These are phyloP conservation scores for Arabidopsis hybrid DNA, from an alignment of 441 rosid genomes.

Conservation along the genomic window DNA sequence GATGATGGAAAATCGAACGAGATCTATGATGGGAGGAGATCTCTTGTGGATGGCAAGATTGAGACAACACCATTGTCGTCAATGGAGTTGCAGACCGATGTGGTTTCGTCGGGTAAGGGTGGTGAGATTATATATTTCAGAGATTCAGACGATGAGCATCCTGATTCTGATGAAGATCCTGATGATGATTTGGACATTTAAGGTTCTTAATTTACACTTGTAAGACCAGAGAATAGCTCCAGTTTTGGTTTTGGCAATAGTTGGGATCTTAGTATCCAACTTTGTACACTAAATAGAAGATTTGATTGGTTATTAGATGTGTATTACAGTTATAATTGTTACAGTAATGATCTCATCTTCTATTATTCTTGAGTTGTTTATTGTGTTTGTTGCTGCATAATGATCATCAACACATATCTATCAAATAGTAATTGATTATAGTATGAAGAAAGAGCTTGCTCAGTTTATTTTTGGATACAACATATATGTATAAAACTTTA, in stretches of 20 bases:
- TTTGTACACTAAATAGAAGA: constrained; percentile 27
- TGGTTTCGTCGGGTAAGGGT: constrained; percentile 51
- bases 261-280: constrained; percentile 23
- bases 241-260: constrained; percentile 15
- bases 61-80: constrained; percentile 46
- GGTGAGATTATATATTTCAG: constrained; percentile 84
- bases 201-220: constrained; percentile 1
- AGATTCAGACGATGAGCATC: constrained; percentile 96
- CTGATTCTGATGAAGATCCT: constrained; percentile 98
- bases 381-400: neutral
- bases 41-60: constrained; percentile 50
- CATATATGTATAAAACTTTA: too few species aligned
- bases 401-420: neutral
- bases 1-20: constrained; percentile 78
- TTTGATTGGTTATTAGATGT: neutral
- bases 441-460: too few species aligned
- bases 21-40: constrained; percentile 86
- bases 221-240: constrained; percentile 15
- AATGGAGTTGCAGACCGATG: constrained; percentile 46
- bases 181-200: constrained; percentile 95
- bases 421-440: too few species aligned
- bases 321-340: constrained; percentile 11
- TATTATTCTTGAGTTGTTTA: neutral
- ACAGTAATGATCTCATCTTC: constrained; percentile 8
- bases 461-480: too few species aligned